phyloP scores from a whole-genome alignment of 2,329 filamentous ascomycete species.

The Phialophora macrospora region DNA sequence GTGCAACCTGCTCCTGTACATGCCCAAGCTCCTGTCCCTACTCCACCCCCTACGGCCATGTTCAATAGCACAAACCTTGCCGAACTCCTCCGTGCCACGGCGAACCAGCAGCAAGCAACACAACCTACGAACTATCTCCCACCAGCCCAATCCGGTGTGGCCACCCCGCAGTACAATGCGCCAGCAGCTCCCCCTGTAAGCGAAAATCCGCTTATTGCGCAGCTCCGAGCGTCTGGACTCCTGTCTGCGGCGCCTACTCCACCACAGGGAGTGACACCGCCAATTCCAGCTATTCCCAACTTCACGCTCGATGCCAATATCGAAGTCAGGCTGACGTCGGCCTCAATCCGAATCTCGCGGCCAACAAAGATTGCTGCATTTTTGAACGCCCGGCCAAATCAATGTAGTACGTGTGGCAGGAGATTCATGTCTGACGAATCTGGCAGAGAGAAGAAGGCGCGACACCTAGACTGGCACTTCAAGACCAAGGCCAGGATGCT shows the following conservation, averaged over 20 bases:
- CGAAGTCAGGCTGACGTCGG: constrained; percentile 60
- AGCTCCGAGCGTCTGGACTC: constrained; percentile 71
- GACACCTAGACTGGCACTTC: constrained; percentile 98
- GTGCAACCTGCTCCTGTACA: constrained; percentile 35
- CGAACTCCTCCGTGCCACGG: constrained; percentile 52
- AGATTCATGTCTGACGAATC: constrained; percentile 78
- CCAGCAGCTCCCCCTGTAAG: constrained; percentile 43
- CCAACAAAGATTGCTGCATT: constrained; percentile 74
- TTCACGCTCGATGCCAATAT: constrained; percentile 43
- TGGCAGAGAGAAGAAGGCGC: constrained; percentile 82
- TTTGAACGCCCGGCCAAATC: constrained; percentile 81
- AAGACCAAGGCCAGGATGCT: constrained; percentile 86
- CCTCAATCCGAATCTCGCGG: constrained; percentile 77
- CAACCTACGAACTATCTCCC: constrained; percentile 32
- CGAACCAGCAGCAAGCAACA: constrained; percentile 54
- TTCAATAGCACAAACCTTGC: constrained; percentile 52
- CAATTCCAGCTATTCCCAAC: constrained; percentile 34
- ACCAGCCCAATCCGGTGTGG: constrained; percentile 21
- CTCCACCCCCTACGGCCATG: constrained; percentile 40
- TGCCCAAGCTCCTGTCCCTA: constrained; percentile 24
- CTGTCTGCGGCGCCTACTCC: constrained; percentile 57
- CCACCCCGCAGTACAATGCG: constrained; percentile 27
- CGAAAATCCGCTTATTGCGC: constrained; percentile 67
- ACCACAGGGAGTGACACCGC: constrained; percentile 48
- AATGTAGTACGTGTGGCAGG: constrained; percentile 88